Base-by-base conservation (phyloP, 306 rosid species). In the Pterocarpus macrocarpus region DNA sequence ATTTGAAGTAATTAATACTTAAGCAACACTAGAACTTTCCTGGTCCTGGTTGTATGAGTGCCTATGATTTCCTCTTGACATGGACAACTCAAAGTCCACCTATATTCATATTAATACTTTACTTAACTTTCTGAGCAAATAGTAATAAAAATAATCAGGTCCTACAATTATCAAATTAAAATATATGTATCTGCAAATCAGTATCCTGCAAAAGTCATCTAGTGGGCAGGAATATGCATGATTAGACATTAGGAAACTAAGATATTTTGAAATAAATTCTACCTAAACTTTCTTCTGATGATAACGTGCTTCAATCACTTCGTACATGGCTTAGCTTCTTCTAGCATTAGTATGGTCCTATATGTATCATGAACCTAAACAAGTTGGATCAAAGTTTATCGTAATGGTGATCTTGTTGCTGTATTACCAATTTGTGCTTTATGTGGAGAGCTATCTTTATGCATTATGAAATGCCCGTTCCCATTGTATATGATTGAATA, bases 401-500 rank as follows among this genome's bases (percentile, higher is more conserved):
- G 17, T 61, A 41, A 71, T 10, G 38, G 7, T 69, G 50, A 45
- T 41, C 57, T 45, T 43, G 38, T 57, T 57, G 16, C 39, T 39
- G 45, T 17, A 16, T 35, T 44, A 39, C 5, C 15, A 33, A 32
- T 68, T 56, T 78, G 47, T 70, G 72, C 41, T 71, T 62, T 62
- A 62, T 75, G 71, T 7, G 9, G 14, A 17, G 65, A 71, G 64
- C 71, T 56, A 59, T 69, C 59, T 63, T 32, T 50, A 28, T 33
- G 41, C 55, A 17, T 11, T 62, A 36, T 10, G 41, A 64, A 34
- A 4, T 44, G 38, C 57, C 44, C 22, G 45, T 61, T 71, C 70
- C 32, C 70, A 47, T 47, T 22, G 64, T 44, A 33, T 79, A 17
- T 71, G 43, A 30, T 82, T 73, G 45, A 73, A 64, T 43, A 70